phyloP scores from a whole-genome alignment of 2,329 filamentous ascomycete species.

The Clarireedia monteithiana region DNA sequence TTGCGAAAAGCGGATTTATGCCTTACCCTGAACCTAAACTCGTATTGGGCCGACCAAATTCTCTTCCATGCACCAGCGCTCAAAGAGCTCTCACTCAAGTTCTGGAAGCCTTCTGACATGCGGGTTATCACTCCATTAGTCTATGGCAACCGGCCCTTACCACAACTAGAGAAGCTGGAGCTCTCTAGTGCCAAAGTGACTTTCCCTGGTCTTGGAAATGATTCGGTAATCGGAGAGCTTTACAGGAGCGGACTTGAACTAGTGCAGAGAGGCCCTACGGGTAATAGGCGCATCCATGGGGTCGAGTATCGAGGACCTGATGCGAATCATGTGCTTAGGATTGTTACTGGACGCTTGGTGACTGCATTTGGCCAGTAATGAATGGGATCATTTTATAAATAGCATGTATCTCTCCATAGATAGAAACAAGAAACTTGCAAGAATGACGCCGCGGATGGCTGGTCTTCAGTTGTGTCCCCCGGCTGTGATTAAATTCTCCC shows the following conservation, averaged over 20 bases:
- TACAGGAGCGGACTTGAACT: conserved; percentile 8
- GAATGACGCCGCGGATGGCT: conserved; percentile 3
- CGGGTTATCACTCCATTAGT: background rate
- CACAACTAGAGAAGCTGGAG: conserved; percentile 2
- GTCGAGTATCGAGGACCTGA: conserved; percentile 5
- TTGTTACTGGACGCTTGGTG: conserved; percentile 2
- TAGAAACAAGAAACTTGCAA: conserved; percentile 2
- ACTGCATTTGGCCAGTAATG: background rate
- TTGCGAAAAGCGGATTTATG: conserved; percentile 7
- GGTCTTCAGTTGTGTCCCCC: conserved; percentile 1
- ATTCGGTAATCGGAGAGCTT: conserved; percentile 6
- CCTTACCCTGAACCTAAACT: conserved; percentile 1
- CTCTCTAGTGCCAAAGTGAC: background rate
- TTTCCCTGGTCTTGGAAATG: conserved; percentile 5
- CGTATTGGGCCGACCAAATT: conserved; percentile 9
- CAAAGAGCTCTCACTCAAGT: conserved; percentile 10
- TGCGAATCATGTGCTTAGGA: conserved; percentile 8
- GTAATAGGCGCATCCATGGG: conserved; percentile 5
- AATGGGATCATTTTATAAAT: conserved; percentile 6
- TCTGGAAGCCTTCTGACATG: background rate
- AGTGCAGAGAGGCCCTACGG: conserved; percentile 3
- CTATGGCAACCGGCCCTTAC: background rate
- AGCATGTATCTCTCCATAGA: conserved; percentile 2
- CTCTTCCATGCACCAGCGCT: conserved; percentile 9
- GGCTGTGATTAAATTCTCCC: background rate